Percentiles rank a stretch among this genome's conserved stretches.
Evolutionary conservation across 352 stramenopile species (phyloP).

Genomic region (Thalassiosira hispida): DNA sequence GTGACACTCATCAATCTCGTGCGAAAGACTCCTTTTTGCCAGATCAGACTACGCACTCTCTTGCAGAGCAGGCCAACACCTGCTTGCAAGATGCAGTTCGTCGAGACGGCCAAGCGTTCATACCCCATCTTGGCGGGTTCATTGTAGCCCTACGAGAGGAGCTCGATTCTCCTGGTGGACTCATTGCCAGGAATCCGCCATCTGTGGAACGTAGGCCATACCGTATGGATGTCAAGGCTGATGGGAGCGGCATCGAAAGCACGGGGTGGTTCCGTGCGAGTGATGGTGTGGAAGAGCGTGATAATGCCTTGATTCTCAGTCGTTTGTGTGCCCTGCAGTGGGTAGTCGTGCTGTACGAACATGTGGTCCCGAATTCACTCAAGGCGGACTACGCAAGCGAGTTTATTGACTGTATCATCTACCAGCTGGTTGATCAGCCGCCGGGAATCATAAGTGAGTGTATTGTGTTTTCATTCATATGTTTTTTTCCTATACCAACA

Average conservation of each 20-base stretch:
- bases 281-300: slow-evolving; percentile 68
- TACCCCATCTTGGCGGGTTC: slow-evolving; percentile 82
- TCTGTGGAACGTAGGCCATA: slow-evolving; percentile 78
- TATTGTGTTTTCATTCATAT: not conserved
- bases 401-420: slow-evolving; percentile 83
- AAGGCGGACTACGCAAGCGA: slow-evolving; percentile 83
- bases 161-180: slow-evolving; percentile 76
- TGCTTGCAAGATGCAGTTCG: slow-evolving; percentile 78
- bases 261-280: slow-evolving; percentile 80
- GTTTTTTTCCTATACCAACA: not conserved
- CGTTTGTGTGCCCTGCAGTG: slow-evolving; percentile 83
- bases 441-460: slow-evolving; percentile 67
- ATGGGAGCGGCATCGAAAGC: slow-evolving; percentile 83
- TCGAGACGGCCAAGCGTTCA: slow-evolving; percentile 73
- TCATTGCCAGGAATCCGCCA: slow-evolving; percentile 74
- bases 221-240: slow-evolving; percentile 80
- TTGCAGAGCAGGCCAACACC: slow-evolving; percentile 81
- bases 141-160: slow-evolving; percentile 82
- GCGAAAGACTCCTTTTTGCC: slow-evolving; percentile 78
- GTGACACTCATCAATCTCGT: slow-evolving; percentile 76
- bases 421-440: slow-evolving; percentile 79
- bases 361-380: slow-evolving; percentile 78
- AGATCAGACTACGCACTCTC: slow-evolving; percentile 77
- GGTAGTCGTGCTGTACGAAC: slow-evolving; percentile 82
- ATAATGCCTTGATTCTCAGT: slow-evolving; percentile 79